Base-by-base conservation (phyloP, 2,329 filamentous ascomycete genomes). In the Hirsutella rhossiliensis region DNA sequence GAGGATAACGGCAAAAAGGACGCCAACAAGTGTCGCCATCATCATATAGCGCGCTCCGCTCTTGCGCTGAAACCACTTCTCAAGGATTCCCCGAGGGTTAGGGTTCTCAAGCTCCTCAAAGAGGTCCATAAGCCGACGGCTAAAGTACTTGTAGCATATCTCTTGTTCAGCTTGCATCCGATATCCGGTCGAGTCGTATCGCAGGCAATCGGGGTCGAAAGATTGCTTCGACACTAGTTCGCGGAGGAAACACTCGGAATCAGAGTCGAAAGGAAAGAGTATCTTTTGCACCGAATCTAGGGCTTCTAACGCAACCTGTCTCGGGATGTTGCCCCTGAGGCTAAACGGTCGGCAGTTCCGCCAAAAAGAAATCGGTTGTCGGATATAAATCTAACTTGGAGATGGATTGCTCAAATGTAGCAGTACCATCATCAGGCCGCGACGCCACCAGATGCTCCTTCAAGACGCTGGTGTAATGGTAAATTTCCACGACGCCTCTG, bases 171-270 rank as follows among this genome's bases (percentile, higher is more conserved):
- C 43, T n/a, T 41, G 5, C 11, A 19, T 29, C 13, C 43, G 28
- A 29, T 19, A 36, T 3, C 12, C 20, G 19, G 18, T 13, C 11
- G 5, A 37, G 18, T 38, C 43, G 39, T 32, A 42, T 11, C 27
- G 43, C 4, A 41, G 43, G 20, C 38, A 45, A 17, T 41, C 43
- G 29, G 43, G 43, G 43, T 45, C 38, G 30, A 41, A 41, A 17
- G 30, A 41, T 20, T 41, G 18, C 5, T 19, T 41, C 15, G 42
- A 44, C 19, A 45, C 39, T 5, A 45, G 39, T 11, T 19, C 20
- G 4, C 43, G 43, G 32, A 45, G 43, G 12, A 45, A 5, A 7
- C 7, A 19, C 15, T 41, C 28, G 1, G 43, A 45, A 13, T 38
- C 43, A 17, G 30, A 37, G 31, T 41, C 30, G 13, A 41, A 34